phyloP scores from a whole-genome alignment of 441 rosid genomes.

The Cnidoscolus chayamansa region DNA sequence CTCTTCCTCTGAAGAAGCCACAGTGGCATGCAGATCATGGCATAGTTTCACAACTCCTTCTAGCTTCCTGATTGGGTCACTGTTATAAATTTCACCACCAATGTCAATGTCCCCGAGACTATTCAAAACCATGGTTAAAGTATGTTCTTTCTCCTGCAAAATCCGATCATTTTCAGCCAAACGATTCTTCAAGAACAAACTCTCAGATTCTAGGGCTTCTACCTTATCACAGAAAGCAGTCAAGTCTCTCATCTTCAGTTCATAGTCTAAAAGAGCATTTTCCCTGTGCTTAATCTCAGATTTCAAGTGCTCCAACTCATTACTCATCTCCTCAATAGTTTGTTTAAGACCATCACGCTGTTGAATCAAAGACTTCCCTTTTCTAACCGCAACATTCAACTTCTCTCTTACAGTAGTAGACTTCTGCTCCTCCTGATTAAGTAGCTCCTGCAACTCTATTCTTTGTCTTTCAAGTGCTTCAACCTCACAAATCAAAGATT shows the following conservation, averaged over 20 bases:
- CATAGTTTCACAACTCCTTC: conserved; percentile 49
- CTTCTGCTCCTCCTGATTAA: conserved; percentile 87
- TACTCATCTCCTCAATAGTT: conserved; percentile 65
- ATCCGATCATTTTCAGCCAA: conserved; percentile 59
- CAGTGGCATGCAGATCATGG: conserved; percentile 54
- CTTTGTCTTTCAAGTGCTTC: conserved; percentile 58
- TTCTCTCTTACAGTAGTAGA: conserved; percentile 81
- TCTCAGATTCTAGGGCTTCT: conserved; percentile 65
- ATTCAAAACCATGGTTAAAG: conserved; percentile 45
- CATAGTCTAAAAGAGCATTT: conserved; percentile 51
- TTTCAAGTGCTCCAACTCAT: conserved; percentile 62
- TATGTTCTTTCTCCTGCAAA: conserved; percentile 65
- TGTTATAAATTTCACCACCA: conserved; percentile 50
- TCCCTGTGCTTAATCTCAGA: conserved; percentile 61
- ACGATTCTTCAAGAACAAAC: conserved; percentile 51
- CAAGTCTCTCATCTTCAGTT: conserved; percentile 58
- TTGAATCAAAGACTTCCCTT: conserved; percentile 97
- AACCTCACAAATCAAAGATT: conserved; percentile 56
- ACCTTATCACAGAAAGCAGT: conserved; percentile 52
- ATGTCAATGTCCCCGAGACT: conserved; percentile 54
- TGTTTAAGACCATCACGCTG: conserved; percentile 83
- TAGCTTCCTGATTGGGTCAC: conserved; percentile 69
- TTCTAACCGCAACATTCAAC: conserved; percentile 90
- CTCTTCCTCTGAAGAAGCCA: conserved; percentile 68
- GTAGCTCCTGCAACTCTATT: conserved; percentile 61